A percentile compares a stretch with the other conserved stretches of the same genome.
Evolutionary conservation across 1,139 yeast genomes (phyloP).

Genomic region (Candida sp.): DNA sequence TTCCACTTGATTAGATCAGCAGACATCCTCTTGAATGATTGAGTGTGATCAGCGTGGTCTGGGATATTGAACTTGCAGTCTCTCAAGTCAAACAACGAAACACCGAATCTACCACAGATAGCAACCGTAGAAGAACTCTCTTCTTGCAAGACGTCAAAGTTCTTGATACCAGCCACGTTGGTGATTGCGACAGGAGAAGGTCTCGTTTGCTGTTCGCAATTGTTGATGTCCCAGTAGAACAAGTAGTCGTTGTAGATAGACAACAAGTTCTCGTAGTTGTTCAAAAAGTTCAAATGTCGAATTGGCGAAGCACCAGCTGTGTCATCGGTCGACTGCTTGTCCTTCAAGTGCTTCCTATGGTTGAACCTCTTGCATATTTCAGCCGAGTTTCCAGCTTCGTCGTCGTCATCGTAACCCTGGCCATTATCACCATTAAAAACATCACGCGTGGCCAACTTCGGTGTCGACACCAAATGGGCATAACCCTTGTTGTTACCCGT

Average conservation of each 20-base stretch:
- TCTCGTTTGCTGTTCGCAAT: constrained; percentile 44
- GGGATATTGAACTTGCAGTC: constrained; percentile 43
- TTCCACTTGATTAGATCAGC: constrained; percentile 65
- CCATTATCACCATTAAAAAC: constrained; percentile 17
- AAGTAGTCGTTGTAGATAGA: constrained; percentile 66
- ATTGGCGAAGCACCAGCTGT: constrained; percentile 21
- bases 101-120: constrained; percentile 71
- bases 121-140: constrained; percentile 45
- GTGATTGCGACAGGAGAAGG: constrained; percentile 57
- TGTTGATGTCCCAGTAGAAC: constrained; percentile 75
- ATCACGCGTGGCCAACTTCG: constrained; percentile 32
- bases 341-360: constrained; percentile 63
- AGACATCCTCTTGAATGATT: constrained; percentile 19
- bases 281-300: constrained; percentile 30
- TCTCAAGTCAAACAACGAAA: constrained; percentile 71
- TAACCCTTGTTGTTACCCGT: constrained; percentile 77
- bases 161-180: constrained; percentile 52
- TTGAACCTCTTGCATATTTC: constrained; percentile 77
- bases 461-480: constrained; percentile 71
- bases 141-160: constrained; percentile 54
- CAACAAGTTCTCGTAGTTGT: constrained; percentile 33
- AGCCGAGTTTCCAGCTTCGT: constrained; percentile 54
- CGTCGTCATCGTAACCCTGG: constrained; percentile 30
- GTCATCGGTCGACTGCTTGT: constrained; percentile 25
- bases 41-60: constrained; percentile 14